Evolutionary conservation across 257 asterid species (phyloP).

Genomic region (Solanum chiquidenum): DNA sequence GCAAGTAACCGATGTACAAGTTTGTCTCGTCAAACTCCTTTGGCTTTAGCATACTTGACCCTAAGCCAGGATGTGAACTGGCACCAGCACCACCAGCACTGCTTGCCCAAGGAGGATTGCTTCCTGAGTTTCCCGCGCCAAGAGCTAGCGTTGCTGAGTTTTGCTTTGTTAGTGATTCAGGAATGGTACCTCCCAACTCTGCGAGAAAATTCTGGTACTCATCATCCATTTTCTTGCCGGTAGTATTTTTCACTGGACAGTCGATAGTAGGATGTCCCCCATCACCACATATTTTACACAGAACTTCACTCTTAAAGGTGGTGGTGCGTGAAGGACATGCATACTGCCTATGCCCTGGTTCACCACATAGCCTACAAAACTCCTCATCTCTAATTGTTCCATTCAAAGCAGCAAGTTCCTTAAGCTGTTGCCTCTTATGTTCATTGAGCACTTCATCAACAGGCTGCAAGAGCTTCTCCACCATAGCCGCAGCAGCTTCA

Average conservation of each 20-base stretch:
- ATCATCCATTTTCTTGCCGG: conserved; percentile 98
- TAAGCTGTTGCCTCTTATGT: conserved; percentile 93
- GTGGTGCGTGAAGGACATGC: conserved; percentile 85
- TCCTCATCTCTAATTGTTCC: conserved; percentile 97
- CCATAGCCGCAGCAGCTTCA: conserved; percentile 91
- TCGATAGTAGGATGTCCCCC: conserved; percentile 97
- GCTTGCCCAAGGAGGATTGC: conserved; percentile 84
- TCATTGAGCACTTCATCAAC: conserved; percentile 95
- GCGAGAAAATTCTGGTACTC: conserved; percentile 91
- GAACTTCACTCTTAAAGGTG: conserved; percentile 85
- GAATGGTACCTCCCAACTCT: conserved; percentile 83
- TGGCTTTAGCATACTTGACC: conserved; percentile 45
- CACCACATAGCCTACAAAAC: conserved; percentile 86
- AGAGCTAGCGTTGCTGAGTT: conserved; percentile 59
- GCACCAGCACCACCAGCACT: conserved; percentile 14
- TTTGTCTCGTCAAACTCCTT: conserved; percentile 90
- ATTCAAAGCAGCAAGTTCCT: conserved; percentile 92
- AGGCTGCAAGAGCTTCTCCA: conserved; percentile 93
- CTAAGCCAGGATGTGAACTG: conserved; percentile 49
- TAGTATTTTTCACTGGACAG: conserved; percentile 81
- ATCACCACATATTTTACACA: conserved; percentile 91
- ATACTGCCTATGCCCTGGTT: conserved; percentile 86
- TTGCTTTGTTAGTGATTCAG: conserved; percentile 52
- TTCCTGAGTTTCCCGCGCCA: conserved; percentile 44
- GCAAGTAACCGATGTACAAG: conserved; percentile 78